Base-by-base conservation (phyloP, 306 rosid species). In the Fagus sylvatica region DNA sequence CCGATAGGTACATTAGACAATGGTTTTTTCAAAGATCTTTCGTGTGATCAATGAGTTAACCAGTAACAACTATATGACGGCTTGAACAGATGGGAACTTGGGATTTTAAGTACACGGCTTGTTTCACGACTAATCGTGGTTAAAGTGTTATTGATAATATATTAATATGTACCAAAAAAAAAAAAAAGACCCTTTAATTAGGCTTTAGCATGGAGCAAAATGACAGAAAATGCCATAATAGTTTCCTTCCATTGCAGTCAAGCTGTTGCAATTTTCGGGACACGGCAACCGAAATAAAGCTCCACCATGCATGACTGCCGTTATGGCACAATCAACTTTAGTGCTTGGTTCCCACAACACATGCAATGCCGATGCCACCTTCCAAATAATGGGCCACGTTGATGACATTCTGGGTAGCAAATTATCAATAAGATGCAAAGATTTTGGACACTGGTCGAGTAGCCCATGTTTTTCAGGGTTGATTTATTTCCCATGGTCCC, bases 361-460 rank as follows among this genome's bases (percentile, higher is more conserved):
- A 10, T 7, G 13, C 71, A 66, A 39, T 6, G 71, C 12, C 49
- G 1, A 39, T 40, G 15, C 15, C 16, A 39, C 71, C 62, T 0
- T n/a, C 42, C 12, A 40, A 3, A 46, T 56, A 68, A 34, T 55
- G 79, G 83, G 79, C 65, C 75, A 37, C 28, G 46, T 79, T 0
- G 60, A 22, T 4, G 32, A n/a, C 62, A 22, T 43, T 67, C 62
- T 19, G 55, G 62, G 83, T 34, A 10, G 67, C 79, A 80, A 48
- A 16, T 57, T 46, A 32, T 56, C 79, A 46, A 68, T 37, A 46
- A 22, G 12, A 55, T 16, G 19, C 17, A 37, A 78, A 62, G 17
- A 34, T 73, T 17, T 11, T 39, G 37, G 43, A 43, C 7, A 15
- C 49, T 62, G 78, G 81, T 59, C 72, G 40, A 59, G 41, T 59